Evolutionary conservation across 1,284 basidiomycete genomes (phyloP).

Genomic region (Apiotrichum brassicae): DNA sequence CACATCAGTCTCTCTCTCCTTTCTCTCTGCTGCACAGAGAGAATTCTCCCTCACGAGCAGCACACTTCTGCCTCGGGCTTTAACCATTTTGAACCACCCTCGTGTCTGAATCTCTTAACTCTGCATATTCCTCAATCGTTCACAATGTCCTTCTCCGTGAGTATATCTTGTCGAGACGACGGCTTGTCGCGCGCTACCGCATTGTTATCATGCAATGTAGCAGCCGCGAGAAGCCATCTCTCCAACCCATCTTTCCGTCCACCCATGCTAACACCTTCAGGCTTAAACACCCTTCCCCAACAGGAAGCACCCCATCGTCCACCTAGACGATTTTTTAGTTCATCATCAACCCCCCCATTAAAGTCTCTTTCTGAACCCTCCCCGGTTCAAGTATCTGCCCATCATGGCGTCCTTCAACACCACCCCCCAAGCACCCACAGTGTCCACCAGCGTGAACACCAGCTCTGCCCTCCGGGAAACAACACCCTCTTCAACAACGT

Average conservation of each 20-base stretch:
- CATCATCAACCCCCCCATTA: slow-evolving; percentile 1
- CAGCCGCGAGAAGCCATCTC: too few relatives aligned
- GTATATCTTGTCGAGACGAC: not conserved
- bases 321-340: slow-evolving; percentile 11
- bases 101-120: slow-evolving; percentile 17
- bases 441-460: slow-evolving; percentile 6
- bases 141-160: slow-evolving; percentile 15
- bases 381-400: slow-evolving; percentile 18
- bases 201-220: too few relatives aligned
- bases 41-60: slow-evolving; percentile 5
- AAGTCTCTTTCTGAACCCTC: slow-evolving; percentile 14
- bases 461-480: too few relatives aligned
- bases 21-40: slow-evolving; percentile 4
- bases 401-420: slow-evolving; percentile 19
- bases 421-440: slow-evolving; percentile 1
- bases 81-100: not conserved
- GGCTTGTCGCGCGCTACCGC: too few relatives aligned
- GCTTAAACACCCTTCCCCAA: slow-evolving; percentile 10
- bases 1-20: too few relatives aligned
- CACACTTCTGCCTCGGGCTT: slow-evolving; percentile 12
- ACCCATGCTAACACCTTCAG: not conserved
- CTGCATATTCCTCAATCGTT: slow-evolving; percentile 11
- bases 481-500: slow-evolving; percentile 2
- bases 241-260: not conserved
- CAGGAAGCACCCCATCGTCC: slow-evolving; percentile 16